Conservation (phyloP, 2,329 filamentous ascomycete species). For the Fusarium subglutinans region DNA sequence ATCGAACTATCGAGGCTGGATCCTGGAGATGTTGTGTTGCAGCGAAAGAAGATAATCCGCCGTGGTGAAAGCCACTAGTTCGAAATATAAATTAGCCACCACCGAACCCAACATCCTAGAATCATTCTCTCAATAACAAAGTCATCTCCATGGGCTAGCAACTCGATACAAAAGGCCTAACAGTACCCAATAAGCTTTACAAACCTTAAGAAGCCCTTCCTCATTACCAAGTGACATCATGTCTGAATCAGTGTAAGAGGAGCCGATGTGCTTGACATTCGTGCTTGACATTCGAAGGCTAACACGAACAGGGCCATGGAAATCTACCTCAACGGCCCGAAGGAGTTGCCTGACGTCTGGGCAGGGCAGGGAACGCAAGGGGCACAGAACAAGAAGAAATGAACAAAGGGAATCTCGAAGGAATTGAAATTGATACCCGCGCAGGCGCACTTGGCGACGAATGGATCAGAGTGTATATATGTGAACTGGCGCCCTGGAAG, state of each 20-base stretch:
- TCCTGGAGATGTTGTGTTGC: constrained; percentile 14
- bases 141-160: neutral
- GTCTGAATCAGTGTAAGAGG: constrained; percentile 9
- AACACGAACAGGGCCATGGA: constrained; percentile 12
- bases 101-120: neutral
- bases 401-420: neutral
- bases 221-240: constrained; percentile 5
- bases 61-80: neutral
- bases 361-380: constrained; percentile 9
- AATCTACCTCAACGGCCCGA: neutral
- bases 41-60: constrained; percentile 4
- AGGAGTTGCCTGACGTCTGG: constrained; percentile 26
- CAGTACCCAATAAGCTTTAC: neutral
- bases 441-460: constrained; percentile 19
- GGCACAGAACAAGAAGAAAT: neutral
- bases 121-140: neutral
- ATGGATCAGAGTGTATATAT: constrained; percentile 19
- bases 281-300: neutral
- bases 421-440: constrained; percentile 27
- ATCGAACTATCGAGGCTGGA: constrained; percentile 25
- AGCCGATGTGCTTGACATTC: neutral
- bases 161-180: neutral
- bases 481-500: neutral
- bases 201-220: neutral
- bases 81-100: constrained; percentile 27